Percentiles rank a stretch among this genome's conserved stretches.
Evolutionary conservation across 192 early-diverging fungal genomes (phyloP).

Genomic region (Phycomyces nitens): DNA sequence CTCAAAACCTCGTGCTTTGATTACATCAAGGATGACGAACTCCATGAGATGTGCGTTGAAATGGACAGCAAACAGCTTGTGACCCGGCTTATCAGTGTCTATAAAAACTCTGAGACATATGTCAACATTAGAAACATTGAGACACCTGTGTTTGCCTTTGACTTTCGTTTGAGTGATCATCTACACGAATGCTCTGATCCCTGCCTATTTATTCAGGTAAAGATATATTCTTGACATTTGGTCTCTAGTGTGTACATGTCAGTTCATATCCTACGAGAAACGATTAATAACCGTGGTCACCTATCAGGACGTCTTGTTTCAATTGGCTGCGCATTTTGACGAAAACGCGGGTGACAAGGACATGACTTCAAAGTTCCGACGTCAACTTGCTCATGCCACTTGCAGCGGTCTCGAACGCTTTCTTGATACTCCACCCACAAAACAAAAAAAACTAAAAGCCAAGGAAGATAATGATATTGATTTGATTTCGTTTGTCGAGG

Average conservation of each 20-base stretch:
- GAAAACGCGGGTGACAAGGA: slow-evolving; percentile 15
- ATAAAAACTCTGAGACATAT: slow-evolving; percentile 18
- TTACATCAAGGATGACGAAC: slow-evolving; percentile 12
- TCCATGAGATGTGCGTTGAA: slow-evolving; percentile 3
- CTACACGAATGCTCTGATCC: slow-evolving; percentile 19
- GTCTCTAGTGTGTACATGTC: neutral
- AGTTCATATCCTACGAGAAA: neutral
- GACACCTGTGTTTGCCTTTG: slow-evolving; percentile 5
- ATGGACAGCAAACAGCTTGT: slow-evolving; percentile 9
- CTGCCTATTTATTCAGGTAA: slow-evolving; percentile 22
- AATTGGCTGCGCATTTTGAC: slow-evolving; percentile 9
- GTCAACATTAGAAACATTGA: slow-evolving; percentile 18
- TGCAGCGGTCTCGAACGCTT: slow-evolving; percentile 14
- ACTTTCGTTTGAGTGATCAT: slow-evolving; percentile 8
- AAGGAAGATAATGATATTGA: slow-evolving; percentile 6
- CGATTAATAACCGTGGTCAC: too few relatives aligned
- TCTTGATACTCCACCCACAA: slow-evolving; percentile 8
- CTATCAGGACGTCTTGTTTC: neutral
- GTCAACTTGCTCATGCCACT: slow-evolving; percentile 1
- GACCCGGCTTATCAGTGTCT: slow-evolving; percentile 8
- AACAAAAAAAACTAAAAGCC: neutral
- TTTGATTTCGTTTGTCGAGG: slow-evolving; percentile 18
- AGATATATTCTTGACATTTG: neutral
- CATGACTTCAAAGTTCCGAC: slow-evolving; percentile 20
- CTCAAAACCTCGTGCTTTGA: neutral